Conservation (phyloP, 805 yeast species). For the Schizosaccharomyces lindneri region DNA sequence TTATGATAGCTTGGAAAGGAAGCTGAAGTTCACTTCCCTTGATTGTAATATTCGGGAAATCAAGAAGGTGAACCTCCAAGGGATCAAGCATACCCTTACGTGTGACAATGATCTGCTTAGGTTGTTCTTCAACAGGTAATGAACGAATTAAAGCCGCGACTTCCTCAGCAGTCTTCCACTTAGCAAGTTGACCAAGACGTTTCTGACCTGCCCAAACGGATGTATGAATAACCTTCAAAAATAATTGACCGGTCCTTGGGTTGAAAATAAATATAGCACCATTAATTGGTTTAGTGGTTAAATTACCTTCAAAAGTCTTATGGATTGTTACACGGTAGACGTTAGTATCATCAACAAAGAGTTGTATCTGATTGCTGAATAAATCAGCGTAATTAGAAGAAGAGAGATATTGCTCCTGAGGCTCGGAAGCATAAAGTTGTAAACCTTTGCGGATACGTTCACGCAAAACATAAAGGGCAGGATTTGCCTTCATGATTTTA, state of each 20-base stretch:
- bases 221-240: slow-evolving; percentile 70
- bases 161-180: slow-evolving; percentile 97
- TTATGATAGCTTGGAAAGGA: slow-evolving; percentile 72
- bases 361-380: slow-evolving; percentile 40
- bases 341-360: slow-evolving; percentile 73
- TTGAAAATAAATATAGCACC: slow-evolving; percentile 79
- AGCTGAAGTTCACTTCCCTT: slow-evolving; percentile 71
- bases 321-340: slow-evolving; percentile 85
- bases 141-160: slow-evolving; percentile 78
- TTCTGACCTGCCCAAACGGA: slow-evolving; percentile 95
- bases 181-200: slow-evolving; percentile 73
- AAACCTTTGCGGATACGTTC: slow-evolving; percentile 86
- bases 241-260: slow-evolving; percentile 76
- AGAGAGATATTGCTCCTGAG: slow-evolving; percentile 73
- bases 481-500: slow-evolving; percentile 83
- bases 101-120: slow-evolving; percentile 72
- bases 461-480: slow-evolving; percentile 70
- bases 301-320: slow-evolving; percentile 74
- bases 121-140: slow-evolving; percentile 79
- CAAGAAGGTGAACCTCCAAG: slow-evolving; percentile 85
- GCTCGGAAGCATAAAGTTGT: slow-evolving; percentile 79
- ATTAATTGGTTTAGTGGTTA: slow-evolving; percentile 75
- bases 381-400: slow-evolving; percentile 77
- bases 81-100: slow-evolving; percentile 86
- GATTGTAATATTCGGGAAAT: slow-evolving; percentile 75